Percentiles rank a stretch among this genome's conserved stretches.
Evolutionary conservation across 106 monocot species (phyloP).

Genomic region (Allium sativum): DNA sequence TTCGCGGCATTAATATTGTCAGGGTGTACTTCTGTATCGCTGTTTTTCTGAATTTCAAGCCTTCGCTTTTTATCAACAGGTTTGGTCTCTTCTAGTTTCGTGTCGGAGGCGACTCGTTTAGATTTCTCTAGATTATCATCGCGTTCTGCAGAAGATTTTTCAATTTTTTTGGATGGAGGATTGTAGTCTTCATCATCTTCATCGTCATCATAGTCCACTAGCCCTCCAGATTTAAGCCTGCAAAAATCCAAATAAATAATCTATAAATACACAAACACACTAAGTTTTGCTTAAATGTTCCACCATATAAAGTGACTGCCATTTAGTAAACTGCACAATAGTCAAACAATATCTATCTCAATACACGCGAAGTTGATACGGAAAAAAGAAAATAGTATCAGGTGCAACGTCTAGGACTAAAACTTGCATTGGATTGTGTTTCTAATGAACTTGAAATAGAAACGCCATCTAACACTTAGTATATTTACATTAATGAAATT

Average conservation of each 20-base stretch:
- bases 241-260: conserved; percentile 15
- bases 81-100: conserved; percentile 5
- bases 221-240: conserved; percentile 35
- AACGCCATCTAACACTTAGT: no score
- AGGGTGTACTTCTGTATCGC: conserved; percentile 6
- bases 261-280: no score
- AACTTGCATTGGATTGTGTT: no score
- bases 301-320: no score
- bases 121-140: conserved; percentile 3
- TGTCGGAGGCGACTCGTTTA: conserved; percentile 31
- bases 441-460: no score
- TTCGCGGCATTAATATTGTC: conserved; percentile 4
- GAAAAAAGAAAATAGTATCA: no score
- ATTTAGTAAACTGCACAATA: no score
- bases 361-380: no score
- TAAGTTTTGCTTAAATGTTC: no score
- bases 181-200: conserved; percentile 59
- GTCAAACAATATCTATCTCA: no score
- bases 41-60: conserved; percentile 11
- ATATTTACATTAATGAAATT: no score
- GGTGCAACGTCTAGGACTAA: no score
- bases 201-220: conserved; percentile 67
- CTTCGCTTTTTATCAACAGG: conserved; percentile 30
- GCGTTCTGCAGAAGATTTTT: conserved; percentile 10
- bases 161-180: conserved; percentile 35